Conservation (phyloP, 2,329 filamentous ascomycete species). For the Fusarium compactum region DNA sequence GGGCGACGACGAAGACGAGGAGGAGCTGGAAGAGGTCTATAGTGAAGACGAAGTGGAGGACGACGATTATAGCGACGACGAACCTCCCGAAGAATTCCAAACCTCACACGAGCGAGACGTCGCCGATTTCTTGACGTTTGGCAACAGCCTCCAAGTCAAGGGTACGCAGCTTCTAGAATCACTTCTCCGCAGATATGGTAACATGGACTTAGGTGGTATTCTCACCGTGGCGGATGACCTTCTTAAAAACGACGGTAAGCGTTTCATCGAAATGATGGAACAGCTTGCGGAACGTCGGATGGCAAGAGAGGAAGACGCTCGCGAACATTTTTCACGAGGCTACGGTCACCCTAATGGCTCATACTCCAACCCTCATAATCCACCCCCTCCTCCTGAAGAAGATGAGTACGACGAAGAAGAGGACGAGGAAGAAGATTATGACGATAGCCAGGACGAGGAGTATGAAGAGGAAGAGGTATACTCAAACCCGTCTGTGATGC, state of each 20-base stretch:
- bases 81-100: constrained; percentile 76
- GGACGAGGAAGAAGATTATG: constrained; percentile 70
- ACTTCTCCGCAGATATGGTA: constrained; percentile 60
- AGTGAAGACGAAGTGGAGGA: constrained; percentile 67
- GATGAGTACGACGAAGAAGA: constrained; percentile 80
- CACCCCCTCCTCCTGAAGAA: constrained; percentile 77
- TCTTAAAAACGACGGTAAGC: constrained; percentile 98
- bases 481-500: constrained; percentile 56
- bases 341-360: constrained; percentile 70
- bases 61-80: constrained; percentile 74
- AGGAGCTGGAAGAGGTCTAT: constrained; percentile 63
- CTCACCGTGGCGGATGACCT: constrained; percentile 98
- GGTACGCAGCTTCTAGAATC: constrained; percentile 66
- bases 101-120: constrained; percentile 72
- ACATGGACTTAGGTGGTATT: constrained; percentile 83
- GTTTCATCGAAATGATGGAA: constrained; percentile 99
- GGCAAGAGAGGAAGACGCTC: constrained; percentile 92
- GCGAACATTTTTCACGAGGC: constrained; percentile 70
- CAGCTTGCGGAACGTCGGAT: constrained; percentile 97
- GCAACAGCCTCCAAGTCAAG: constrained; percentile 96
- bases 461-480: constrained; percentile 85
- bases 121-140: constrained; percentile 95
- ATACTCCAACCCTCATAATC: constrained; percentile 72
- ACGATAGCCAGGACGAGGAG: constrained; percentile 72
- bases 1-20: constrained; percentile 67